These are phyloP conservation scores for Pinus taeda DNA, from an alignment of 75 land plant genomes.

Conservation along the genomic window DNA sequence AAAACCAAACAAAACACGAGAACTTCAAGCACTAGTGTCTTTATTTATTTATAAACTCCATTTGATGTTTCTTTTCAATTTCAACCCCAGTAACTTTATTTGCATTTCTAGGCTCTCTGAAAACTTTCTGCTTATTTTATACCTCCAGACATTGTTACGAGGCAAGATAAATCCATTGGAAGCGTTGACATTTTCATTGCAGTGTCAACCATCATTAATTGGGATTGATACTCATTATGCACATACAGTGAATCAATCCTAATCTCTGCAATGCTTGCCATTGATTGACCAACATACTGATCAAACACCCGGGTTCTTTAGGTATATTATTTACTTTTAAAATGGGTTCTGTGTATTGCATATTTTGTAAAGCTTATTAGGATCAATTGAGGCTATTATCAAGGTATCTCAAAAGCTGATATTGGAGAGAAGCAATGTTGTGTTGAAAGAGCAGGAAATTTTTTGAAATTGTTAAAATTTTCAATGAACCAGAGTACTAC, in stretches of 20 bases:
- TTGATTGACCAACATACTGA: background rate
- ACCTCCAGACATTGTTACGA: background rate
- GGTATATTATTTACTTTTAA: background rate
- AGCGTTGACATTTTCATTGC: slow-evolving; percentile 39
- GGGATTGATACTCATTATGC: slow-evolving; percentile 77
- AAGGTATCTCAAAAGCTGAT: slow-evolving; percentile 54
- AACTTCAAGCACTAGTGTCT: too few relatives aligned
- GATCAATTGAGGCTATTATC: slow-evolving; percentile 76
- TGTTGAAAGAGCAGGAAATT: slow-evolving; percentile 53
- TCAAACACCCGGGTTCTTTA: background rate
- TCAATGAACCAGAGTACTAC: slow-evolving; percentile 61
- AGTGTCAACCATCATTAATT: slow-evolving; percentile 60
- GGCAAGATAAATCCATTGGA: slow-evolving; percentile 56
- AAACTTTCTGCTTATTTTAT: too few relatives aligned
- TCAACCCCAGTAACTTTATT: background rate
- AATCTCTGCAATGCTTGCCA: background rate
- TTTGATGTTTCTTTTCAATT: background rate
- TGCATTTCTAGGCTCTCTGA: background rate
- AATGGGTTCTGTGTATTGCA: background rate
- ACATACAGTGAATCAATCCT: slow-evolving; percentile 38
- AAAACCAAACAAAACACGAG: too few relatives aligned
- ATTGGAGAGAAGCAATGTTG: slow-evolving; percentile 71
- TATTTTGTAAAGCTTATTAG: slow-evolving; percentile 54
- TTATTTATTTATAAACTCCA: background rate
- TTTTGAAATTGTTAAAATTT: slow-evolving; percentile 34